Percentiles rank a stretch among this genome's conserved stretches.
phyloP scores from a whole-genome alignment of 306 rosid genomes.

The Dryas alaskensis region DNA sequence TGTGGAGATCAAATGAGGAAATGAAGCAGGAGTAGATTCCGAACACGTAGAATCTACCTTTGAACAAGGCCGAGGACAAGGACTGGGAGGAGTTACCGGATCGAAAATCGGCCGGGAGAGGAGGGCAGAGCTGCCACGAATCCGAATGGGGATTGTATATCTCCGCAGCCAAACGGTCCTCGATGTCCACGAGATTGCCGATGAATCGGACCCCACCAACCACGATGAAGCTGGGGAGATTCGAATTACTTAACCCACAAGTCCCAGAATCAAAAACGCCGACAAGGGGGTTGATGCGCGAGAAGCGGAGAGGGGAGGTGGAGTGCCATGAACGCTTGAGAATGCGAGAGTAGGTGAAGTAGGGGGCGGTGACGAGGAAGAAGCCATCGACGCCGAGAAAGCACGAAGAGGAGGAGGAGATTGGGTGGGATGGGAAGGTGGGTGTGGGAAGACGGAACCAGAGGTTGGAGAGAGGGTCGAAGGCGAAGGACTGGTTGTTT shows the following conservation, averaged over 20 bases:
- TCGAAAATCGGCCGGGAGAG: slow-evolving; percentile 66
- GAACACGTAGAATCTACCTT: slow-evolving; percentile 51
- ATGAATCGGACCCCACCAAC: slow-evolving; percentile 78
- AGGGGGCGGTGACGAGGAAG: slow-evolving; percentile 65
- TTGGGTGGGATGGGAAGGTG: slow-evolving; percentile 17
- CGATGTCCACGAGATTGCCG: slow-evolving; percentile 74
- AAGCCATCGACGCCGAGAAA: slow-evolving; percentile 56
- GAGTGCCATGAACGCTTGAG: slow-evolving; percentile 42
- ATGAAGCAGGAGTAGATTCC: slow-evolving; percentile 67
- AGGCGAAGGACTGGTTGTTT: slow-evolving; percentile 75
- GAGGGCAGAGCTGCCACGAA: slow-evolving; percentile 63
- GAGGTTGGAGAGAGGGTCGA: slow-evolving; percentile 59
- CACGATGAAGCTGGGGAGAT: slow-evolving; percentile 39
- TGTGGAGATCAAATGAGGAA: slow-evolving; percentile 54
- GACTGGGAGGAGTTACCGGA: slow-evolving; percentile 70
- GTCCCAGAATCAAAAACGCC: slow-evolving; percentile 41
- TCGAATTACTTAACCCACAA: no score
- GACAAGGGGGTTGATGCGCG: slow-evolving; percentile 75
- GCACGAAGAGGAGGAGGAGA: slow-evolving; percentile 40
- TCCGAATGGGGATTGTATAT: slow-evolving; percentile 52
- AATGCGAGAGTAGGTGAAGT: slow-evolving; percentile 48
- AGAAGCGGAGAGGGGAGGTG: slow-evolving; percentile 61
- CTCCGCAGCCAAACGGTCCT: slow-evolving; percentile 71
- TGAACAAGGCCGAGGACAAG: slow-evolving; percentile 64
- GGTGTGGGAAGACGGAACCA: slow-evolving; percentile 64